A percentile compares a stretch with the other conserved stretches of the same genome.
Evolutionary conservation across 352 stramenopile genomes (phyloP).

Genomic region (Phytophthora macrochlamydospora): DNA sequence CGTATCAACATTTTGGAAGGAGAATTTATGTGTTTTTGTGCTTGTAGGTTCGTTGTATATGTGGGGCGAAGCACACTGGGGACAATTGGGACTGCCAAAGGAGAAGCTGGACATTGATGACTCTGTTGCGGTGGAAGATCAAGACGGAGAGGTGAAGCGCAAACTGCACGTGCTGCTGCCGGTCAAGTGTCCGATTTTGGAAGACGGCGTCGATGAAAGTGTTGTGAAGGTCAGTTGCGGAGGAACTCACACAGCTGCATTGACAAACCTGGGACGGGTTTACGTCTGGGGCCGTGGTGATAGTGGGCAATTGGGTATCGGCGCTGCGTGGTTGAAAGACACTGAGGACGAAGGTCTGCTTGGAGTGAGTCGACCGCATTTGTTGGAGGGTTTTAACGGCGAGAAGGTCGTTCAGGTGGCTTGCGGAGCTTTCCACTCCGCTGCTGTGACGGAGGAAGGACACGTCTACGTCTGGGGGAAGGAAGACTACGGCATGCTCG

Average conservation of each 20-base stretch:
- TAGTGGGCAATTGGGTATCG: slow-evolving; percentile 77
- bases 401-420: slow-evolving; percentile 83
- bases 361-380: slow-evolving; percentile 58
- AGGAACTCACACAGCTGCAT: slow-evolving; percentile 74
- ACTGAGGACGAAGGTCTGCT: slow-evolving; percentile 65
- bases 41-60: slow-evolving; percentile 67
- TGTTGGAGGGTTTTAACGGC: slow-evolving; percentile 65
- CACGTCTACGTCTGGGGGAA: slow-evolving; percentile 85
- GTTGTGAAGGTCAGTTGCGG: slow-evolving; percentile 84
- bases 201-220: slow-evolving; percentile 49
- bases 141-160: background rate
- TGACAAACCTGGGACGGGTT: slow-evolving; percentile 73
- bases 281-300: slow-evolving; percentile 83
- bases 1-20: no score
- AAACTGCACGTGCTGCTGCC: slow-evolving; percentile 61
- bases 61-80: slow-evolving; percentile 87
- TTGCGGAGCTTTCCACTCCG: slow-evolving; percentile 83
- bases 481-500: slow-evolving; percentile 90
- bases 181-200: slow-evolving; percentile 63
- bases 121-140: background rate
- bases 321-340: slow-evolving; percentile 65
- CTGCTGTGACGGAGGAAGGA: slow-evolving; percentile 71
- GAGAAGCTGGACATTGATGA: slow-evolving; percentile 35
- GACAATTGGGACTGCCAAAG: slow-evolving; percentile 73
- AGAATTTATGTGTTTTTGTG: no score